Conservation (phyloP, 2,329 filamentous ascomycete genomes). For the Colletotrichum sp. region DNA sequence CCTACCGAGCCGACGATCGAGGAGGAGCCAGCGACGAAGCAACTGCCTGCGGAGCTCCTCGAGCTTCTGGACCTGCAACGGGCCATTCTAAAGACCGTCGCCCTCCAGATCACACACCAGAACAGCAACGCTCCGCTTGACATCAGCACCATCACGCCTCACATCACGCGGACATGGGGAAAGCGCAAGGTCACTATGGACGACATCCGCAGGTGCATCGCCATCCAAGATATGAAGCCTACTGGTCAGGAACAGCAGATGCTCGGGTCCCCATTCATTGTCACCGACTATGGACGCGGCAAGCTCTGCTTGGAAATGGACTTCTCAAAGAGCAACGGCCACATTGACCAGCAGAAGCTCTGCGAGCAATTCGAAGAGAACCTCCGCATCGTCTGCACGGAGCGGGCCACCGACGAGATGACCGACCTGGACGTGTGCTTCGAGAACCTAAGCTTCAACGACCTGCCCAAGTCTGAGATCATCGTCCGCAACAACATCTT, state of each 20-base stretch:
- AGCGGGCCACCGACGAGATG: conserved; percentile 32
- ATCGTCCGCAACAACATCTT: conserved; percentile 52
- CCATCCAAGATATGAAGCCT: conserved; percentile 58
- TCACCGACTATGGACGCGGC: conserved; percentile 58
- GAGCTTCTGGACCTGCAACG: conserved; percentile 69
- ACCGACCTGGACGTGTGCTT: conserved; percentile 54
- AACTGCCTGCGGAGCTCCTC: conserved; percentile 56
- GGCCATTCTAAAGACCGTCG: conserved; percentile 71
- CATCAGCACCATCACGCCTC: conserved; percentile 63
- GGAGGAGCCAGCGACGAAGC: conserved; percentile 33
- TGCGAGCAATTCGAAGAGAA: conserved; percentile 60
- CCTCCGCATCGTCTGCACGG: conserved; percentile 50
- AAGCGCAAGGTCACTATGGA: conserved; percentile 69
- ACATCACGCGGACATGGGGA: conserved; percentile 73
- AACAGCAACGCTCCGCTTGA: conserved; percentile 68
- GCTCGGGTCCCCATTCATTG: conserved; percentile 42
- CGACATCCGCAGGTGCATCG: conserved; percentile 71
- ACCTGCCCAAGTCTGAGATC: conserved; percentile 62
- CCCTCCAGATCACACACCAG: conserved; percentile 73
- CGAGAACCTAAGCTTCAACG: conserved; percentile 32
- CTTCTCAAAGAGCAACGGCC: conserved; percentile 35
- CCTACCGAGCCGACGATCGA: conserved; percentile 15
- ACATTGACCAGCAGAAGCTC: conserved; percentile 56
- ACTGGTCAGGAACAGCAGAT: conserved; percentile 25
- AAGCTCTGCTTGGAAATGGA: conserved; percentile 66